A percentile compares a stretch with the other conserved stretches of the same genome.
Evolutionary conservation across 2,329 filamentous ascomycete species (phyloP).

Genomic region (Colletotrichum shisoi): DNA sequence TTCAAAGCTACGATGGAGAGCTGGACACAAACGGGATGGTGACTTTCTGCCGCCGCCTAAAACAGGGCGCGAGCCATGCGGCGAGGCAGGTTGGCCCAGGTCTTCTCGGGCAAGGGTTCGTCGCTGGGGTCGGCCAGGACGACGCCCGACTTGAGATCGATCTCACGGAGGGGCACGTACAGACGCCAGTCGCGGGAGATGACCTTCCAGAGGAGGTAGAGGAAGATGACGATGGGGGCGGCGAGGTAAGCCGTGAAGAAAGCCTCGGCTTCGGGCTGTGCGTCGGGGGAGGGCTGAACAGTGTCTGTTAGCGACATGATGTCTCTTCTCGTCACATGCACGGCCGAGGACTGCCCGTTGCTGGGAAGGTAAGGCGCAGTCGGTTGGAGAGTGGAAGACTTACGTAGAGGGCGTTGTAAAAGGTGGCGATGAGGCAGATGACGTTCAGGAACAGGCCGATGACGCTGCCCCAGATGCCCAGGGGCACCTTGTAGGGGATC

Average conservation of each 20-base stretch:
- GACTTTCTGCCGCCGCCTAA: slow-evolving; percentile 41
- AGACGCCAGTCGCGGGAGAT: slow-evolving; percentile 61
- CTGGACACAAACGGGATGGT: background rate
- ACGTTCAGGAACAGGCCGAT: slow-evolving; percentile 72
- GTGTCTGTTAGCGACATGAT: slow-evolving; percentile 3
- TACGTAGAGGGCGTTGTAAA: slow-evolving; percentile 71
- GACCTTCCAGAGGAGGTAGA: slow-evolving; percentile 74
- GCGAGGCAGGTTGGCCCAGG: slow-evolving; percentile 49
- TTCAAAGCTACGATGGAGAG: background rate
- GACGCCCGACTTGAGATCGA: slow-evolving; percentile 68
- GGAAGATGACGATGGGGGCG: slow-evolving; percentile 61
- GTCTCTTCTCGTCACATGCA: background rate
- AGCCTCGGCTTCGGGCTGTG: slow-evolving; percentile 50
- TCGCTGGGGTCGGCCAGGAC: slow-evolving; percentile 62
- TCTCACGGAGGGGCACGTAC: slow-evolving; percentile 64
- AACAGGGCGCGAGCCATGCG: slow-evolving; percentile 50
- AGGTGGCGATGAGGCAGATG: slow-evolving; percentile 74
- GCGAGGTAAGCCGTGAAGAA: slow-evolving; percentile 70
- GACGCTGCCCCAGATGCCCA: slow-evolving; percentile 73
- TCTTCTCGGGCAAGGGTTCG: slow-evolving; percentile 46
- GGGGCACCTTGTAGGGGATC: slow-evolving; percentile 57
- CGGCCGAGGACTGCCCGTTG: background rate
- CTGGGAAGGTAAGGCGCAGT: background rate
- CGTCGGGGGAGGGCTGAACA: slow-evolving; percentile 47
- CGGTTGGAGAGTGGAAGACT: slow-evolving; percentile 39